Evolutionary conservation across 495 filamentous ascomycete species (phyloP).

Genomic region (Trichoderma gamsii): DNA sequence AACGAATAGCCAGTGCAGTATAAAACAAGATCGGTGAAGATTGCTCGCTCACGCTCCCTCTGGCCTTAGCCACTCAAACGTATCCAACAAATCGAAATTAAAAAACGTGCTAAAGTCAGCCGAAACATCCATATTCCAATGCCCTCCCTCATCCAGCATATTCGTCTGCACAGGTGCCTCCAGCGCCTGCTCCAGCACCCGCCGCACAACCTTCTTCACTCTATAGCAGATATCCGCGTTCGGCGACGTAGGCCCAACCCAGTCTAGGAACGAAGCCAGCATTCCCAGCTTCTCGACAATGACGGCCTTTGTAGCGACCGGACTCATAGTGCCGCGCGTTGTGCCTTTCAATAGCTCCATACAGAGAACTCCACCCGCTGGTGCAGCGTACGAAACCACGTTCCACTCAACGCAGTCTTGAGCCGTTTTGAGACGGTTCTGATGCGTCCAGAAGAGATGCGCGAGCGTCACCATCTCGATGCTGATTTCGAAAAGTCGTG

Average conservation of each 20-base stretch:
- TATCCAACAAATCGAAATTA: conserved; percentile 30
- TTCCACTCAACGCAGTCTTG: not conserved
- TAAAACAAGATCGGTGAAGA: not conserved
- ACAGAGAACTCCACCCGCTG: conserved; percentile 53
- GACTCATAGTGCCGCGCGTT: conserved; percentile 20
- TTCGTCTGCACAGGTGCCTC: conserved; percentile 40
- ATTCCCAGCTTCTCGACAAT: conserved; percentile 59
- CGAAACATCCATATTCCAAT: conserved; percentile 17
- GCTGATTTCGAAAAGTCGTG: conserved; percentile 47
- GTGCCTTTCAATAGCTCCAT: conserved; percentile 35
- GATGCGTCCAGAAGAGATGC: conserved; percentile 40
- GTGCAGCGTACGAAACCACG: conserved; percentile 50
- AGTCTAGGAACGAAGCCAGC: conserved; percentile 52
- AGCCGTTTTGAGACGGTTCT: conserved; percentile 33
- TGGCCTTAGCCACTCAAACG: conserved; percentile 30
- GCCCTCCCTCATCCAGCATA: conserved; percentile 20
- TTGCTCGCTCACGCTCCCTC: conserved; percentile 11
- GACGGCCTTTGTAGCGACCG: conserved; percentile 44
- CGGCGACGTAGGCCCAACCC: conserved; percentile 48
- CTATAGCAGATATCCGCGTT: conserved; percentile 48
- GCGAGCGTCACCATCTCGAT: conserved; percentile 38
- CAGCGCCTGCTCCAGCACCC: conserved; percentile 43
- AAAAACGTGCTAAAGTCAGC: conserved; percentile 16
- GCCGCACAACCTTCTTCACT: conserved; percentile 35
- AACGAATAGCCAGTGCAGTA: not conserved